Evolutionary conservation across 768 basidiomycete genomes (phyloP).

Genomic region (Trametes gibbosa): DNA sequence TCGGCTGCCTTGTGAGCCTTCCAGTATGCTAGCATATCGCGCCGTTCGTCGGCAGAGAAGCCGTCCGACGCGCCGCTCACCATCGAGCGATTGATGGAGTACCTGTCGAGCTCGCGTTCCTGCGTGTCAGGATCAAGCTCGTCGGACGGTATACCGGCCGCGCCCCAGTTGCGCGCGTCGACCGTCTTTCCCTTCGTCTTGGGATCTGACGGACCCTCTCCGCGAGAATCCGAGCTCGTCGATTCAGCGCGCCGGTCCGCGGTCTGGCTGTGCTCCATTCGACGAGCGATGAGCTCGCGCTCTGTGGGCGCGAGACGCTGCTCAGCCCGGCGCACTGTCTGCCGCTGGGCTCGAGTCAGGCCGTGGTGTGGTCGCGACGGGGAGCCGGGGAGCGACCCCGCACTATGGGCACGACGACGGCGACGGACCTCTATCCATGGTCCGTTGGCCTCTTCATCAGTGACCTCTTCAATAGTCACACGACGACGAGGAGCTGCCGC

Average conservation of each 20-base stretch:
- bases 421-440: background rate
- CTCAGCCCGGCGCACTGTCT: background rate
- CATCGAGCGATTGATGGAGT: background rate
- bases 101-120: background rate
- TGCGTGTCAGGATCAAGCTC: conserved; percentile 17
- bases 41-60: background rate
- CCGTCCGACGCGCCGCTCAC: background rate
- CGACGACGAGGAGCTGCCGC: background rate
- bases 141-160: background rate
- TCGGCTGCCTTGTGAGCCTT: background rate
- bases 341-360: background rate
- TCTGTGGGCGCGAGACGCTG: background rate
- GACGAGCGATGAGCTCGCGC: background rate
- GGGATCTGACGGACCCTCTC: conserved; percentile 7
- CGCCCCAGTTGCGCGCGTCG: conserved; percentile 22
- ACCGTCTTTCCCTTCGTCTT: conserved; percentile 16
- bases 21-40: background rate
- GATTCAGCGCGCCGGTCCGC: background rate
- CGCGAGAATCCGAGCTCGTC: background rate
- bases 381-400: background rate
- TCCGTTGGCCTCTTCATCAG: background rate
- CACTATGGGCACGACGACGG: background rate
- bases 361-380: background rate
- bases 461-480: background rate
- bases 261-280: background rate